Evolutionary conservation across 768 basidiomycete species (phyloP), one percentile per base, ranked within the genome.

Genomic region (Leucocoprinus sp.): DNA sequence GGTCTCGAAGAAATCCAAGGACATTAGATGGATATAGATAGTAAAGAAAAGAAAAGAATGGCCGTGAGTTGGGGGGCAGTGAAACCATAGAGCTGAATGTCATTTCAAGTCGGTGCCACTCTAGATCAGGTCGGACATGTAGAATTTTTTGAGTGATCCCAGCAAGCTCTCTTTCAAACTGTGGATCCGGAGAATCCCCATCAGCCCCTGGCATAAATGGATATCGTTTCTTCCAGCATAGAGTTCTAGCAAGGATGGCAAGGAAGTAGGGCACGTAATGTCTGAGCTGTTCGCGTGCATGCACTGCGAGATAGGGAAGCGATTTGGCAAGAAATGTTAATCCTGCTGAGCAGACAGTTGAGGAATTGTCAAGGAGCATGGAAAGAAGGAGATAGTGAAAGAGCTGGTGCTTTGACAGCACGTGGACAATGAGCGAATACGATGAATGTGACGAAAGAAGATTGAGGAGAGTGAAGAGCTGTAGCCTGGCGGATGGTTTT

Each of bases 21-120:
- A 87, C 71, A 65, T 93, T 96, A 64, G 82, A 86, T 1, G 93
- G 93, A 67, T 89, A 96, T 38, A 93, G 76, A 55, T 90, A 93
- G 64, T 93, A 95, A 50, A 96, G 68, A 36, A 74, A 73, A 2
- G 82, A 82, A 64, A 92, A 92, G 56, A 77, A 87, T 35, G 67
- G 72, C 15, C 78, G 72, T 12, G 79, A 72, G 3, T 78, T 74
- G 14, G 87, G 84, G 1, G 76, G 64, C 22, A 67, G 62, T 11
- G 77, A 71, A n/a, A 68, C 60, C 1, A 68, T 68, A 8, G 71
- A 66, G 51, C 73, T 66, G 57, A 85, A 79, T 1, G 77, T 69
- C 54, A 69, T 66, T 39, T 84, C 79, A 21, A 88, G 68, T 27
- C 78, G 74, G 50, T 77, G 64, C 88, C 88, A 90, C 15, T 70